Conservation (phyloP, 129 eudicot genomes). For the Pulicaria dysenterica region DNA sequence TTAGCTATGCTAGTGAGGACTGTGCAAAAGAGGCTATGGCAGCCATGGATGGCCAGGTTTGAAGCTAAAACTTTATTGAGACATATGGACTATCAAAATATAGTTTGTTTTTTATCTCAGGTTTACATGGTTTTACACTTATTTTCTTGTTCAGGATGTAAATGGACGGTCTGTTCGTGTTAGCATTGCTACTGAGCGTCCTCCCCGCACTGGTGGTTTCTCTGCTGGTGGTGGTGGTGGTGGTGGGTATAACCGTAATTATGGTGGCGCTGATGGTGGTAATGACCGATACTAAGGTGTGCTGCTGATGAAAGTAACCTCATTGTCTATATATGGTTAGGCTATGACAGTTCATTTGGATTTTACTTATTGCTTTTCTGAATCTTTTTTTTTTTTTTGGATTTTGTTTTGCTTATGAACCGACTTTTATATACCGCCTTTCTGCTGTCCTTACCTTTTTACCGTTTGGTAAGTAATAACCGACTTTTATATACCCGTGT, state of each 20-base stretch:
- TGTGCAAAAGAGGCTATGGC: constrained; percentile 50
- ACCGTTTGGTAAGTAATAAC: too few species aligned
- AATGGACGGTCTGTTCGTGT: constrained; percentile 54
- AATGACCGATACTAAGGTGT: constrained; percentile 15
- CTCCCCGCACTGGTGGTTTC: constrained; percentile 34
- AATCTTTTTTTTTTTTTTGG: neutral
- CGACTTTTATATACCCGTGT: too few species aligned
- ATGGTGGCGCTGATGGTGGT: constrained; percentile 26
- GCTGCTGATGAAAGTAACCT: constrained; percentile 9
- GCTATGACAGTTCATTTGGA: constrained; percentile 20
- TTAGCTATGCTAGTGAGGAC: constrained; percentile 44
- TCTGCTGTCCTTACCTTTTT: too few species aligned
- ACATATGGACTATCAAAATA: neutral
- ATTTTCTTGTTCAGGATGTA: constrained; percentile 32
- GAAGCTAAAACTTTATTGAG: neutral
- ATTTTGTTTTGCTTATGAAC: neutral
- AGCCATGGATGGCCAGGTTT: constrained; percentile 69
- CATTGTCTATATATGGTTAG: constrained; percentile 28
- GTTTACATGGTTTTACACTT: neutral
- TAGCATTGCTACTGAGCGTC: constrained; percentile 45
- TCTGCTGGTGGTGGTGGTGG: constrained; percentile 39
- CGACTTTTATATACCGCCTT: neutral
- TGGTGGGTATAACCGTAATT: constrained; percentile 26
- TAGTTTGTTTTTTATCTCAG: neutral
- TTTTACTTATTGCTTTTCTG: neutral